Percentiles rank a stretch among this genome's conserved stretches.
Evolutionary conservation across 495 filamentous ascomycete genomes (phyloP).

Genomic region (Evernia prunastri): DNA sequence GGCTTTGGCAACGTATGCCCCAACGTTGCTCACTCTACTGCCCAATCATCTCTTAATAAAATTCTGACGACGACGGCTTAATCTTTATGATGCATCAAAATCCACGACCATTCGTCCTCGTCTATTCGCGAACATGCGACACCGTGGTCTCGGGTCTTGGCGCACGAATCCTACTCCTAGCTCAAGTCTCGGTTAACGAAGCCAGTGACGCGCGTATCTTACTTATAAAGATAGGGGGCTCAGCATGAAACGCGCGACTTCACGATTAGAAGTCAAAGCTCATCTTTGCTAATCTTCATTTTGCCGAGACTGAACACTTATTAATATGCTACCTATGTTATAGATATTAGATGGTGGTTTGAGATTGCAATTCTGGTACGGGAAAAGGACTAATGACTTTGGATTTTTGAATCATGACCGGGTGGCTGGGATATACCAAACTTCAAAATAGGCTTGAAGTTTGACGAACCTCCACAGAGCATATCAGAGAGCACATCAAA

Average conservation of each 20-base stretch:
- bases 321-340: too few species aligned
- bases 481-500: not conserved
- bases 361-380: too few species aligned
- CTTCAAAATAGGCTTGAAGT: not conserved
- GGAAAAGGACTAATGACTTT: too few species aligned
- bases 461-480: not conserved
- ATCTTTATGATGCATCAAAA: not conserved
- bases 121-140: not conserved
- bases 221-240: too few species aligned
- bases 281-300: too few species aligned
- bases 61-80: not conserved
- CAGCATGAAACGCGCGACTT: too few species aligned
- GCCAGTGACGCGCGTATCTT: not conserved
- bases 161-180: not conserved
- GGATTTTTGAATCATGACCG: too few species aligned
- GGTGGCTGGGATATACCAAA: too few species aligned
- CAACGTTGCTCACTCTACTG: not conserved
- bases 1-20: not conserved
- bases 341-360: too few species aligned
- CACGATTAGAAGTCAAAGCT: too few species aligned
- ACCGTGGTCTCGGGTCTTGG: not conserved
- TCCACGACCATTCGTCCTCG: too few species aligned
- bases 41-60: not conserved
- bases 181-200: not conserved
- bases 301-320: too few species aligned